phyloP scores from a whole-genome alignment of 2,329 filamentous ascomycete species.

The Trichoderma sp. region DNA sequence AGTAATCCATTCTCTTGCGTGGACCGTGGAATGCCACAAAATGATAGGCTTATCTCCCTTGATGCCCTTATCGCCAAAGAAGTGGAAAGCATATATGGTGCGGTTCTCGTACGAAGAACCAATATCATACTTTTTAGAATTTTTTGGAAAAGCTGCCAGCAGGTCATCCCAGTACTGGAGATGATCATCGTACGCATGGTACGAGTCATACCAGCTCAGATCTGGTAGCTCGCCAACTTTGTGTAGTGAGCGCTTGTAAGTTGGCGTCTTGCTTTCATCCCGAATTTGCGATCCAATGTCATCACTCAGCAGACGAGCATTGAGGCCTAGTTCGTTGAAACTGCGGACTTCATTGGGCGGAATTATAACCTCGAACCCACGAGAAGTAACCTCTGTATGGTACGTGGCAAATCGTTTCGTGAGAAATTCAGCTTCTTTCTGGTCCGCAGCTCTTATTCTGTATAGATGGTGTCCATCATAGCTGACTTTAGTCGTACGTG shows the following conservation, averaged over 20 bases:
- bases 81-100: constrained; percentile 62
- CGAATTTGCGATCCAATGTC: constrained; percentile 9
- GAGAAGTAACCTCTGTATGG: constrained; percentile 4
- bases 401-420: background rate
- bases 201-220: constrained; percentile 53
- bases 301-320: background rate
- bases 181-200: constrained; percentile 56
- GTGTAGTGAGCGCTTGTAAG: constrained; percentile 2
- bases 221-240: constrained; percentile 6
- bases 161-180: constrained; percentile 50
- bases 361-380: constrained; percentile 5
- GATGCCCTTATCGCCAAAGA: constrained; percentile 50
- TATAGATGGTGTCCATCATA: constrained; percentile 12
- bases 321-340: constrained; percentile 4
- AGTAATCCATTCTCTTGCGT: constrained; percentile 62
- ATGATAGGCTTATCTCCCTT: constrained; percentile 53
- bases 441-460: background rate
- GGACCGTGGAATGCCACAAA: constrained; percentile 59
- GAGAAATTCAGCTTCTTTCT: background rate
- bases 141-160: constrained; percentile 42
- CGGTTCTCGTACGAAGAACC: constrained; percentile 51
- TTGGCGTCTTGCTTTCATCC: background rate
- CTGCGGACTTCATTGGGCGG: constrained; percentile 2
- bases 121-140: constrained; percentile 51
- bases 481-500: background rate